A percentile compares a stretch with the other conserved stretches of the same genome.
Evolutionary conservation across 805 yeast species (phyloP).

Genomic region (Candida nitratophila): DNA sequence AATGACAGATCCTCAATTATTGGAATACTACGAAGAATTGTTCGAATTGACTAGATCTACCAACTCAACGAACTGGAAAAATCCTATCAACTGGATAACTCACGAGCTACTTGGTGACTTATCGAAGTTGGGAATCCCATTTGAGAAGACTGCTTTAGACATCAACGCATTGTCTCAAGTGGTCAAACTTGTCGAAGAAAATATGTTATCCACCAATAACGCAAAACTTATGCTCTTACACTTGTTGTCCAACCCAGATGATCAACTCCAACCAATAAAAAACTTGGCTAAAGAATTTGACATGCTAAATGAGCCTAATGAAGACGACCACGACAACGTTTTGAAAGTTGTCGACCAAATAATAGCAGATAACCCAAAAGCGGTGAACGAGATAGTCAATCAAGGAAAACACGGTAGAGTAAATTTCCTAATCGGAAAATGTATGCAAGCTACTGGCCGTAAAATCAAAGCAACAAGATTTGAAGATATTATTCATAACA

Average conservation of each 20-base stretch:
- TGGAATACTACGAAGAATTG: constrained; percentile 46
- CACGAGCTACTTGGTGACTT: constrained; percentile 74
- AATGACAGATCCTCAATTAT: constrained; percentile 40
- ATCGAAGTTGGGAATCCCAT: constrained; percentile 37
- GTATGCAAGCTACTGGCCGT: constrained; percentile 77
- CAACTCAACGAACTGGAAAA: constrained; percentile 31
- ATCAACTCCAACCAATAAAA: constrained; percentile 25
- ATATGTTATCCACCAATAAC: constrained; percentile 54
- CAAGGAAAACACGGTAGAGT: constrained; percentile 60
- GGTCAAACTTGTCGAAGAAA: constrained; percentile 37
- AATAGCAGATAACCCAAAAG: constrained; percentile 35
- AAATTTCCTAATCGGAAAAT: constrained; percentile 77
- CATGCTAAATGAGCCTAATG: constrained; percentile 28
- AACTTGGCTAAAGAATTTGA: constrained; percentile 50
- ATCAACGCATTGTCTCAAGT: constrained; percentile 46
- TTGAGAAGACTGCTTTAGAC: constrained; percentile 27
- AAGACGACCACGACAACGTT: constrained; percentile 25
- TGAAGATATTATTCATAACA: constrained; percentile 15
- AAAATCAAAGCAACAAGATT: constrained; percentile 28
- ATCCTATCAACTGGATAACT: constrained; percentile 66
- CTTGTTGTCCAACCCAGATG: constrained; percentile 43
- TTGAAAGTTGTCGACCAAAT: constrained; percentile 29
- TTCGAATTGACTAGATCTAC: constrained; percentile 18
- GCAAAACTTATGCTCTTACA: constrained; percentile 62
- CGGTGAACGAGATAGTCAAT: constrained; percentile 45